Evolutionary conservation across 1,139 yeast genomes (phyloP).

Genomic region (Neolecta irregularis): DNA sequence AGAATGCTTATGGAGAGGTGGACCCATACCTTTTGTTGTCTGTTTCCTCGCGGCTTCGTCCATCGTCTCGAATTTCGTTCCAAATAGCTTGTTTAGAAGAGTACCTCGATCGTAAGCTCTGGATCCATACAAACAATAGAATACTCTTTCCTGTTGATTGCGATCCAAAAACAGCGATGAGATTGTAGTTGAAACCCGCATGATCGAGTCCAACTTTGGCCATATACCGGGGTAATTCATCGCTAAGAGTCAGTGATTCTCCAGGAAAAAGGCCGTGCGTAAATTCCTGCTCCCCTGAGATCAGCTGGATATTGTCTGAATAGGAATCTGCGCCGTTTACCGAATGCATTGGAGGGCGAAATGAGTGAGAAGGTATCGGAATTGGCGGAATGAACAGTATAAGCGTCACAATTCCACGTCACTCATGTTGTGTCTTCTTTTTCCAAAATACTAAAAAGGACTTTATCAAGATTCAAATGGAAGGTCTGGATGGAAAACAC

Average conservation of each 20-base stretch:
- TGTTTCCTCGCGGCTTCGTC: conserved; percentile 66
- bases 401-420: too few relatives aligned
- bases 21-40: conserved; percentile 93
- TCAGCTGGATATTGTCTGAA: too few relatives aligned
- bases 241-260: neutral
- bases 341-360: too few relatives aligned
- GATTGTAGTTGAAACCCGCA: conserved; percentile 64
- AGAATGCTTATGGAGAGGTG: neutral
- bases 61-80: conserved; percentile 86
- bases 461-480: too few relatives aligned
- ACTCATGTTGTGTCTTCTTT: too few relatives aligned
- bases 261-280: too few relatives aligned
- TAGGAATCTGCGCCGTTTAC: too few relatives aligned
- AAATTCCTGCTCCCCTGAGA: too few relatives aligned
- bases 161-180: conserved; percentile 90
- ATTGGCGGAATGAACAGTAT: too few relatives aligned
- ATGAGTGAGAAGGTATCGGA: too few relatives aligned
- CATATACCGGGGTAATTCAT: conserved; percentile 32
- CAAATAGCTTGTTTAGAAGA: conserved; percentile 65
- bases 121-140: neutral
- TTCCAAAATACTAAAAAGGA: too few relatives aligned
- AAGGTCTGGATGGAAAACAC: too few relatives aligned
- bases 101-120: conserved; percentile 27
- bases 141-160: conserved; percentile 86
- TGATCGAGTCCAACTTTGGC: conserved; percentile 25